phyloP scores from a whole-genome alignment of 768 basidiomycete species.

The Lactifluus rugatus region DNA sequence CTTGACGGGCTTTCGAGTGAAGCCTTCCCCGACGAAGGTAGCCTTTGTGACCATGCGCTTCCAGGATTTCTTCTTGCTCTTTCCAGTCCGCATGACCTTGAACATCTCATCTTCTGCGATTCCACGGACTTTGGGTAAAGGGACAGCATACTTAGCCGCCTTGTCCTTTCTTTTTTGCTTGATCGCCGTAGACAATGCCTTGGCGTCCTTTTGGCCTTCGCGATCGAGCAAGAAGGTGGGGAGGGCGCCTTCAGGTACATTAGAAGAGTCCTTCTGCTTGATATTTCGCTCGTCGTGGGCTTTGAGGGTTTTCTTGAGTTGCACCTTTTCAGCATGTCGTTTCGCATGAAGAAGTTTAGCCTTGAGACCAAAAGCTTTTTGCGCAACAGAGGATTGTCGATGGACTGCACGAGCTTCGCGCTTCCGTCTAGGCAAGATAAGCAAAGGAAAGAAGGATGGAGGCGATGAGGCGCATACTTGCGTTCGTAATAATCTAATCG shows the following conservation, averaged over 20 bases:
- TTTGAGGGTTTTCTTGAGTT: constrained; percentile 98
- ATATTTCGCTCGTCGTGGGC: constrained; percentile 98
- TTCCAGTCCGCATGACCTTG: constrained; percentile 97
- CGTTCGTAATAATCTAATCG: constrained; percentile 93
- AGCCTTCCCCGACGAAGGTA: constrained; percentile 96
- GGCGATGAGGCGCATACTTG: constrained; percentile 47
- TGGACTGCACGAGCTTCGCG: constrained; percentile 71
- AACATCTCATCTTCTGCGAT: constrained; percentile 99
- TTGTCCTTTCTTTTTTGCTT: constrained; percentile 99
- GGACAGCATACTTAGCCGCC: constrained; percentile 96
- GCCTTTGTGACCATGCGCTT: constrained; percentile 99
- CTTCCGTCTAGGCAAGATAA: constrained; percentile 51
- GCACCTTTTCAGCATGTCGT: constrained; percentile 95
- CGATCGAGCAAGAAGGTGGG: constrained; percentile 95
- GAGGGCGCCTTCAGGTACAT: constrained; percentile 81
- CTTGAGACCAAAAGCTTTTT: constrained; percentile 93
- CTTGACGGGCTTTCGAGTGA: constrained; percentile 97
- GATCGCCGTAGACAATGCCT: constrained; percentile 89
- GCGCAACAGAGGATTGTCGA: constrained; percentile 70
- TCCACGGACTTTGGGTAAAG: constrained; percentile 91
- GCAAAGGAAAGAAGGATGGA: not conserved
- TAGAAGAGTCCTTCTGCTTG: constrained; percentile 81
- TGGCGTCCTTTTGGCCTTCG: constrained; percentile 97
- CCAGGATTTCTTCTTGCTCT: constrained; percentile 93
- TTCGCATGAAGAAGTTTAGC: constrained; percentile 97